These are phyloP conservation scores for Pichia eremophila DNA, from an alignment of 805 yeast species.

Conservation along the genomic window DNA sequence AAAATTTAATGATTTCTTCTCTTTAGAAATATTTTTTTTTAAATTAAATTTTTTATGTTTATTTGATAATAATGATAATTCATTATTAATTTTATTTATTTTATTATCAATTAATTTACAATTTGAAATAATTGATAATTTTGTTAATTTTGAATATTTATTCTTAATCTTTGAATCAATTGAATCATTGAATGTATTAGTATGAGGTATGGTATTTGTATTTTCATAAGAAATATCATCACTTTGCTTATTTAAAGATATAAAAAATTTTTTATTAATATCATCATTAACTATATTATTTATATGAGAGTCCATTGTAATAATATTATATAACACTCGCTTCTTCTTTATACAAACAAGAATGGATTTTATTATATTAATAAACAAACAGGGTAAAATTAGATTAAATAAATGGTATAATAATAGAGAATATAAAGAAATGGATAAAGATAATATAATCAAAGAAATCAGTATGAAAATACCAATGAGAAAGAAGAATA, in stretches of 20 bases:
- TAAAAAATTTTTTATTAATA: slow-evolving; percentile 3
- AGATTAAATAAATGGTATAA: slow-evolving; percentile 90
- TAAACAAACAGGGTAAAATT: slow-evolving; percentile 93
- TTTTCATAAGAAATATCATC: too few species aligned
- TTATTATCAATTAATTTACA: background rate
- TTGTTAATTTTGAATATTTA: slow-evolving; percentile 1
- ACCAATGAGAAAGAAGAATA: slow-evolving; percentile 76
- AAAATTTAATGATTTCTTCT: too few species aligned
- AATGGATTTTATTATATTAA: slow-evolving; percentile 49
- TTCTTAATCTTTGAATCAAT: background rate
- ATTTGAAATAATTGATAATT: background rate
- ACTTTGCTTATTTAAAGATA: background rate
- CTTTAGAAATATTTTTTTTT: too few species aligned
- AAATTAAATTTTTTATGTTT: too few species aligned
- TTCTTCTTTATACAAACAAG: slow-evolving; percentile 20
- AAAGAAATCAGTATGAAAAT: slow-evolving; percentile 82
- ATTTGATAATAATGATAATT: background rate
- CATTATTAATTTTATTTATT: background rate
- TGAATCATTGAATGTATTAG: slow-evolving; percentile 1
- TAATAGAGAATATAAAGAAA: too few species aligned
- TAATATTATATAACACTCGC: too few species aligned
- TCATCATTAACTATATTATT: slow-evolving; percentile 1
- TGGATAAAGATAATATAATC: slow-evolving; percentile 79
- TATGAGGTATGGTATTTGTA: too few species aligned
- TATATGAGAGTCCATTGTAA: background rate